phyloP scores from a whole-genome alignment of 1,284 basidiomycete species.

The Marasmius tenuissimus region DNA sequence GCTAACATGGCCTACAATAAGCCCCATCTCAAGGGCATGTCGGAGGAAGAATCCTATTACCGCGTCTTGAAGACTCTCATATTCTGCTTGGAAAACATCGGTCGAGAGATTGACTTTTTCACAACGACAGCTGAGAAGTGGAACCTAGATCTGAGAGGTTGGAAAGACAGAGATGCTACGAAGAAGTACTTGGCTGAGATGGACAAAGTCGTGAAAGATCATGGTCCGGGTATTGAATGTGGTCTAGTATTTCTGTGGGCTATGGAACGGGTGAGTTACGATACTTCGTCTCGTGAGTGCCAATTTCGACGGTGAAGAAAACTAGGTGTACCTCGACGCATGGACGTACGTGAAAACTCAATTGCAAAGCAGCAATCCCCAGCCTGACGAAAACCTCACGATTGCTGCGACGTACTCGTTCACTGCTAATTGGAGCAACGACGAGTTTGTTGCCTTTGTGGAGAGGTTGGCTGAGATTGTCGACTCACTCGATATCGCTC shows the following conservation, averaged over 20 bases:
- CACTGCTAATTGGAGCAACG: constrained; percentile 66
- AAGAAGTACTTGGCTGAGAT: constrained; percentile 72
- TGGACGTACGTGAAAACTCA: constrained; percentile 55
- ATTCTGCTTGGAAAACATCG: constrained; percentile 54
- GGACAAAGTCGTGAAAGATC: constrained; percentile 46
- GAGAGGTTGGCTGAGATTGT: constrained; percentile 52
- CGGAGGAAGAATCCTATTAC: constrained; percentile 36
- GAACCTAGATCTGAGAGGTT: constrained; percentile 44
- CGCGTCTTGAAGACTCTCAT: constrained; percentile 50
- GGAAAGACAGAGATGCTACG: constrained; percentile 60
- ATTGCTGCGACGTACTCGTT: constrained; percentile 47
- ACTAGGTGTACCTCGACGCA: constrained; percentile 59
- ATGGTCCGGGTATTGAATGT: constrained; percentile 52
- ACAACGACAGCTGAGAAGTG: constrained; percentile 45
- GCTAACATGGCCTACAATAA: constrained; percentile 51
- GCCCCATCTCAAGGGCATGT: constrained; percentile 29
- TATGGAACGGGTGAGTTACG: constrained; percentile 64
- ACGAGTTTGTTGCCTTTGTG: constrained; percentile 64
- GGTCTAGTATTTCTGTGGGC: constrained; percentile 74
- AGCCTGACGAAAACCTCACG: constrained; percentile 16
- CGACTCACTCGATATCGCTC: constrained; percentile 44
- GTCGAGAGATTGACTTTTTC: constrained; percentile 66
- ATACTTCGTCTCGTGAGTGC: constrained; percentile 1
- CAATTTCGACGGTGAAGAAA: background rate
- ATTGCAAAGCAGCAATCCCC: constrained; percentile 13